Conservation (phyloP, 768 basidiomycete genomes). For the Gloeostereum incarnatum region DNA sequence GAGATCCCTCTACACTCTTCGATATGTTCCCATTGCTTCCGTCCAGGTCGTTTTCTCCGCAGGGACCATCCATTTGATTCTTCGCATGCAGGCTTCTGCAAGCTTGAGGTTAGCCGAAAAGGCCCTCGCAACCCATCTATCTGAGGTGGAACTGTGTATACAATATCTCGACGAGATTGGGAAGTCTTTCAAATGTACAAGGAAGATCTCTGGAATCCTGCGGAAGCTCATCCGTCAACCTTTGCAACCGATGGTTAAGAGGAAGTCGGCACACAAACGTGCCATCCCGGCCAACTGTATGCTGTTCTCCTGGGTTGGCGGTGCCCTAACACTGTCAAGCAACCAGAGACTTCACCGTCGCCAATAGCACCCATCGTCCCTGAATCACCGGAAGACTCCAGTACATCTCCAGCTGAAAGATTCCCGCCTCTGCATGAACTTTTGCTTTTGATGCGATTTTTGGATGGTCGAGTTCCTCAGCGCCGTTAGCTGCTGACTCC, state of each 20-base stretch:
- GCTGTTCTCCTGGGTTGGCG: too few species aligned
- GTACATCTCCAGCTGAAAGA: neutral
- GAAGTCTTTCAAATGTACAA: slow-evolving; percentile 20
- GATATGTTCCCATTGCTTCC: slow-evolving; percentile 24
- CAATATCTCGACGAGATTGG: slow-evolving; percentile 21
- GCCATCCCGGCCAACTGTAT: neutral
- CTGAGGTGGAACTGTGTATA: slow-evolving; percentile 20
- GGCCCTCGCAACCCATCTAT: slow-evolving; percentile 14
- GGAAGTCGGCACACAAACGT: neutral
- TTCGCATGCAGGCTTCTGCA: slow-evolving; percentile 21
- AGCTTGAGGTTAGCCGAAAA: slow-evolving; percentile 15
- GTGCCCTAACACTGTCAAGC: too few species aligned
- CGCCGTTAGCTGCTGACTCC: neutral
- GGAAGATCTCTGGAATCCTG: slow-evolving; percentile 15
- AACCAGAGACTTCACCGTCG: neutral
- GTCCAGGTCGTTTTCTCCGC: slow-evolving; percentile 27
- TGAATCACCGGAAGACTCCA: neutral
- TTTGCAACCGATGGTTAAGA: slow-evolving; percentile 6
- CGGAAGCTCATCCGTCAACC: slow-evolving; percentile 12
- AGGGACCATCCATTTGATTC: slow-evolving; percentile 27
- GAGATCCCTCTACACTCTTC: slow-evolving; percentile 23
- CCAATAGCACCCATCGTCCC: neutral
- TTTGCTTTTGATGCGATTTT: neutral
- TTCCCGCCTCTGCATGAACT: neutral
- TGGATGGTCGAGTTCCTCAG: neutral